phyloP scores from a whole-genome alignment of 345 rosid species.

The Eucalyptus albens region DNA sequence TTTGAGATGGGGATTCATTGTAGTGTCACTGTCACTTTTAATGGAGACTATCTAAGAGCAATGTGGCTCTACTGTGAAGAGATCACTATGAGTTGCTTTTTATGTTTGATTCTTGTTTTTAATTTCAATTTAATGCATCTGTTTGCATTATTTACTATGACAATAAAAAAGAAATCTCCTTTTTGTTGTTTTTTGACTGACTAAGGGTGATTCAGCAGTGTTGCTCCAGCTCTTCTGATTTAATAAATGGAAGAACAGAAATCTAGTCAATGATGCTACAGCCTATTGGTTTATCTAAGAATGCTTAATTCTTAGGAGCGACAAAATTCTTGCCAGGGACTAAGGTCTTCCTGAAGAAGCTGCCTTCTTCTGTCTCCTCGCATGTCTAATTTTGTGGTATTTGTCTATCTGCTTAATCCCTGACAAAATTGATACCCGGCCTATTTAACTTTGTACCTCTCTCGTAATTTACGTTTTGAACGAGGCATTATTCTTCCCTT shows the following conservation, averaged over 20 bases:
- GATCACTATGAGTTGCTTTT: neutral
- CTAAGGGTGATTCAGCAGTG: neutral
- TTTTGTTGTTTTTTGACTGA: neutral
- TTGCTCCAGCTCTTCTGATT: neutral
- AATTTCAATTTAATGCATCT: neutral
- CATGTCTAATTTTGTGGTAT: neutral
- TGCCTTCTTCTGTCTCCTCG: too few relatives aligned
- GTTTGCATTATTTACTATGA: neutral
- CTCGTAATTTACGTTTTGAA: neutral
- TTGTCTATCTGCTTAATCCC: too few relatives aligned
- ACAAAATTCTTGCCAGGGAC: neutral
- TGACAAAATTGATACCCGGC: too few relatives aligned
- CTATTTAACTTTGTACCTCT: neutral
- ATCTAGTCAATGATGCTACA: neutral
- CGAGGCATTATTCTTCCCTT: neutral
- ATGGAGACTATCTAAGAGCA: neutral
- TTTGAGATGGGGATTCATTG: neutral
- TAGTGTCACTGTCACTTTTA: neutral
- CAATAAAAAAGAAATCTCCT: neutral
- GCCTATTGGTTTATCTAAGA: neutral
- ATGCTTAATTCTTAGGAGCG: neutral
- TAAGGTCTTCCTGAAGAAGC: neutral
- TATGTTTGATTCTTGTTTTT: neutral
- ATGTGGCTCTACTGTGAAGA: neutral
- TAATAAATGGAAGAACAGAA: neutral